These are phyloP conservation scores for Filobasidium uniguttulatum DNA, from an alignment of 1,284 basidiomycete species.

Conservation along the genomic window DNA sequence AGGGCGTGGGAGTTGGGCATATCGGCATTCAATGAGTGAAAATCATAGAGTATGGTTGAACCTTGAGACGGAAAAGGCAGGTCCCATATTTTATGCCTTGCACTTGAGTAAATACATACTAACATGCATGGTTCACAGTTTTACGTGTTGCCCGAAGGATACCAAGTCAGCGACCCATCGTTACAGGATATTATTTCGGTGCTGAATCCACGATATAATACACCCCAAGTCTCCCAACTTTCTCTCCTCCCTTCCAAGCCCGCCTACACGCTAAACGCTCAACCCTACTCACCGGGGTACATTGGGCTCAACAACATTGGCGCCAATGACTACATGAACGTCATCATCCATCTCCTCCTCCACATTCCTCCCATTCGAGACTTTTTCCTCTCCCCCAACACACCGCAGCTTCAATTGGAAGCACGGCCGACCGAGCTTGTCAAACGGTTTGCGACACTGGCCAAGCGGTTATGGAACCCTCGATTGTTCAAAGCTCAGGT, in stretches of 20 bases:
- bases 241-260: constrained; percentile 43
- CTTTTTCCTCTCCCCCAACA: constrained; percentile 63
- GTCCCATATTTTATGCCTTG: no score
- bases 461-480: constrained; percentile 93
- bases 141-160: constrained; percentile 95
- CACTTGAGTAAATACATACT: no score
- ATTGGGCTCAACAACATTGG: constrained; percentile 97
- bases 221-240: constrained; percentile 40
- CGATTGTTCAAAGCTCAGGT: constrained; percentile 94
- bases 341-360: constrained; percentile 82
- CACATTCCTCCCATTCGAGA: constrained; percentile 84
- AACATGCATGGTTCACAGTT: no score
- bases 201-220: constrained; percentile 63
- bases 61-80: constrained; percentile 79
- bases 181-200: constrained; percentile 88
- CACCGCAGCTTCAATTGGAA: constrained; percentile 27
- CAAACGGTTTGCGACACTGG: constrained; percentile 66
- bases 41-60: constrained; percentile 98
- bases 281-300: constrained; percentile 81
- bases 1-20: constrained; percentile 83
- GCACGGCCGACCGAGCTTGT: constrained; percentile 53
- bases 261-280: constrained; percentile 68
- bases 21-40: constrained; percentile 91
- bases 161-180: constrained; percentile 86
- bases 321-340: constrained; percentile 92